Percentiles rank a stretch among this genome's conserved stretches.
Evolutionary conservation across 257 asterid genomes (phyloP).

Genomic region (Haberlea rhodopensis): DNA sequence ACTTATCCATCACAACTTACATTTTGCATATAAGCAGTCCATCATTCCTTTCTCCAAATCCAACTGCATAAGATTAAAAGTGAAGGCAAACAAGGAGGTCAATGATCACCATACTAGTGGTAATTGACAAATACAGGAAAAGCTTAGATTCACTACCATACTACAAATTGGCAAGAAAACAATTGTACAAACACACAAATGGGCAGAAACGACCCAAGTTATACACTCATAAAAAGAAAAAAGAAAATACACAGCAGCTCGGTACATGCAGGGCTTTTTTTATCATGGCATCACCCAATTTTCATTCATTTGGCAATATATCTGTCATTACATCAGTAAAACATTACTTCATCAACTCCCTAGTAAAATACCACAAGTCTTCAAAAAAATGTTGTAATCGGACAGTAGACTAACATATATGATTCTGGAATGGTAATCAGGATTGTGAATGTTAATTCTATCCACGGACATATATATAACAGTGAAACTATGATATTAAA

Average conservation of each 20-base stretch:
- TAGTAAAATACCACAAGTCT: too few relatives aligned
- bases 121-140: not conserved
- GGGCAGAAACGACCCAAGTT: not conserved
- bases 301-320: not conserved
- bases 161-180: not conserved
- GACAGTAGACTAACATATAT: not conserved
- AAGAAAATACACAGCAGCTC: not conserved
- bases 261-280: too few relatives aligned
- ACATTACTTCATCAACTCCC: not conserved
- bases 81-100: not conserved
- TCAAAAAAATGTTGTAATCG: not conserved
- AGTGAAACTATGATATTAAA: not conserved
- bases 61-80: conserved; percentile 50
- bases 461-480: not conserved
- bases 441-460: too few relatives aligned
- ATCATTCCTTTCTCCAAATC: conserved; percentile 96
- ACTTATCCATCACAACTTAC: conserved; percentile 45
- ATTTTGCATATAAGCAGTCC: conserved; percentile 97
- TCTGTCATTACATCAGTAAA: not conserved
- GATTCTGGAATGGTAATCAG: not conserved
- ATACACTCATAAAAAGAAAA: not conserved
- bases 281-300: not conserved
- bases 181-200: not conserved
- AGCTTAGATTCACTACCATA: not conserved
- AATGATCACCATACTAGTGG: not conserved